phyloP scores from a whole-genome alignment of 2,329 filamentous ascomycete genomes.

The Diplodia mutila region DNA sequence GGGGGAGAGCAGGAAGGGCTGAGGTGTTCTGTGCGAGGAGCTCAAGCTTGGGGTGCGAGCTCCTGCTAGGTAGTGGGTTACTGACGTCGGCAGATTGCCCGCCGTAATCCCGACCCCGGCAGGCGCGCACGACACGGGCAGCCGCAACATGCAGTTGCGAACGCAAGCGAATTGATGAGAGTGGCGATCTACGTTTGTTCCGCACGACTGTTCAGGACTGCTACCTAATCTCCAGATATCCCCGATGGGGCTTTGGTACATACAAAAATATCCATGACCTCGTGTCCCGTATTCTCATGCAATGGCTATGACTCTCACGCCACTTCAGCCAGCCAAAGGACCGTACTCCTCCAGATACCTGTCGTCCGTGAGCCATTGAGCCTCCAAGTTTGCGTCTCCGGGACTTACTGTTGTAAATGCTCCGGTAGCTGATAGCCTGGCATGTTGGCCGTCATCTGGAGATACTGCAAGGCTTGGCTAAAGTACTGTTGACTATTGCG shows the following conservation, averaged over 20 bases:
- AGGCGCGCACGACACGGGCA: not conserved
- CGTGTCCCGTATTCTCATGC: constrained; percentile 13
- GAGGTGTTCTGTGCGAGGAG: not conserved
- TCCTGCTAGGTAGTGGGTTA: not conserved
- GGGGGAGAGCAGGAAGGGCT: not conserved
- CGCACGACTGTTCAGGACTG: not conserved
- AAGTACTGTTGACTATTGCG: constrained; percentile 52
- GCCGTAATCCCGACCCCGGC: not conserved
- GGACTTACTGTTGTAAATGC: constrained; percentile 52
- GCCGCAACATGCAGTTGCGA: no score
- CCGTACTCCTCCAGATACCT: constrained; percentile 54
- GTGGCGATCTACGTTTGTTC: constrained; percentile 3
- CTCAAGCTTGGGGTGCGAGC: not conserved
- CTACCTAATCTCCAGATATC: not conserved
- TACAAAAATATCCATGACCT: not conserved
- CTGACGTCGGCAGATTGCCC: constrained; percentile 11
- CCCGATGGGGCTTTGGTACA: not conserved
- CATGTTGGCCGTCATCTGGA: constrained; percentile 49
- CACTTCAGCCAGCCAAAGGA: constrained; percentile 20
- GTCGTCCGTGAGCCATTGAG: not conserved
- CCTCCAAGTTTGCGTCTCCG: not conserved
- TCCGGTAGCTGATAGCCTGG: constrained; percentile 48
- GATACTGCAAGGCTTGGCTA: constrained; percentile 50
- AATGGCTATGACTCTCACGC: not conserved
- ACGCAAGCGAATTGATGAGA: not conserved